These are phyloP conservation scores for Russula dissimulans DNA, from an alignment of 768 basidiomycete species.

Conservation along the genomic window DNA sequence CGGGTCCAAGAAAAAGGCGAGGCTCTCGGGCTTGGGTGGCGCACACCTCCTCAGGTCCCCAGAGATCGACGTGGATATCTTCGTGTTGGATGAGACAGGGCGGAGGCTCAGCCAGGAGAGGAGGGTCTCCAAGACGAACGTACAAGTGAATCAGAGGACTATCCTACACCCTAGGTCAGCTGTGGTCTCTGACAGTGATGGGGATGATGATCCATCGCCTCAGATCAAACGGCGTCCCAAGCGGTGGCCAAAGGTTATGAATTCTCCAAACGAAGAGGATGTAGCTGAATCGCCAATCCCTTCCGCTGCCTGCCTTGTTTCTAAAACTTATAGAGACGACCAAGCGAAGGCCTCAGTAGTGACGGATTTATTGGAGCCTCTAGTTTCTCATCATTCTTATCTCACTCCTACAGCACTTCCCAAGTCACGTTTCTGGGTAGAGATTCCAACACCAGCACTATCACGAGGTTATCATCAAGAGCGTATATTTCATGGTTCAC, in stretches of 20 bases:
- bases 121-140: slow-evolving; percentile 42
- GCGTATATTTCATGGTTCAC: background rate
- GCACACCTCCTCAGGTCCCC: slow-evolving; percentile 33
- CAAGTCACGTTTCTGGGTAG: slow-evolving; percentile 6
- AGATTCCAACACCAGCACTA: background rate
- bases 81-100: slow-evolving; percentile 54
- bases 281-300: background rate
- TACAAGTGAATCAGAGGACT: slow-evolving; percentile 29
- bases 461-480: slow-evolving; percentile 7
- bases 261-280: slow-evolving; percentile 45
- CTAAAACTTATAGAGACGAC: background rate
- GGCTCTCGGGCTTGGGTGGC: slow-evolving; percentile 6
- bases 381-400: background rate
- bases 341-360: background rate
- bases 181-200: slow-evolving; percentile 15
- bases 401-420: background rate
- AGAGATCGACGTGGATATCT: slow-evolving; percentile 56
- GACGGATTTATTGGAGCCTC: background rate
- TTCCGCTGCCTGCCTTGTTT: background rate
- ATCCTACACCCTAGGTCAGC: background rate
- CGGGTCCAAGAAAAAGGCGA: slow-evolving; percentile 23
- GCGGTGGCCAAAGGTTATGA: slow-evolving; percentile 24
- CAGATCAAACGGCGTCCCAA: slow-evolving; percentile 16
- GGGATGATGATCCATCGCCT: slow-evolving; percentile 20
- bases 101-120: slow-evolving; percentile 49